Evolutionary conservation across 768 basidiomycete species (phyloP).

Genomic region (Russula brevipes): DNA sequence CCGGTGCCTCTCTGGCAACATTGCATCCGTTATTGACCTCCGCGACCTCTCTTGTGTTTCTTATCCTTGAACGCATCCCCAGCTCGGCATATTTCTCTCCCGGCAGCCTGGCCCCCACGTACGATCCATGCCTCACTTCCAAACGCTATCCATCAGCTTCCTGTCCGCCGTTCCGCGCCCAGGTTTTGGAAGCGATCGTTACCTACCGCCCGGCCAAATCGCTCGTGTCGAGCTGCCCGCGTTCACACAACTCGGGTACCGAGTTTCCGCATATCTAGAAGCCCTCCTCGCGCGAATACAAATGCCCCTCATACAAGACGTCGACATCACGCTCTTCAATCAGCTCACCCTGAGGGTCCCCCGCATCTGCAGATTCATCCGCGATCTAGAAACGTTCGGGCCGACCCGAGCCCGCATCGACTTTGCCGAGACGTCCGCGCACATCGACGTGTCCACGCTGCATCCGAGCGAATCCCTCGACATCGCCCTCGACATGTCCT

Average conservation of each 20-base stretch:
- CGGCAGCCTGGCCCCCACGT: conserved; percentile 3
- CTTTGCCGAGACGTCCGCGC: conserved; percentile 1
- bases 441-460: not conserved
- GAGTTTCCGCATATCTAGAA: conserved; percentile 12
- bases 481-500: conserved; percentile 1
- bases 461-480: not conserved
- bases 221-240: conserved; percentile 5
- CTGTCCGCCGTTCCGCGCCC: conserved; percentile 13
- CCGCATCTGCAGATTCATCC: not conserved
- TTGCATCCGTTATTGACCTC: conserved; percentile 3
- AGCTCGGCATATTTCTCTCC: conserved; percentile 12
- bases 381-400: not conserved
- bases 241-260: conserved; percentile 13
- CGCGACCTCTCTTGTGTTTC: conserved; percentile 11
- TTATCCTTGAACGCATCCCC: conserved; percentile 19
- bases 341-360: conserved; percentile 12
- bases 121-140: conserved; percentile 6
- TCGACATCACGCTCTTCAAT: conserved; percentile 14
- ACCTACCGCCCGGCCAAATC: not conserved
- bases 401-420: conserved; percentile 4
- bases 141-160: conserved; percentile 11
- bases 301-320: conserved; percentile 3
- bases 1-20: conserved; percentile 5
- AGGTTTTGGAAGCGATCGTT: conserved; percentile 1
- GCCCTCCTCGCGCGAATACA: conserved; percentile 6